phyloP scores from a whole-genome alignment of 148 eudicot genomes.

The Fagopyrum esculentum region DNA sequence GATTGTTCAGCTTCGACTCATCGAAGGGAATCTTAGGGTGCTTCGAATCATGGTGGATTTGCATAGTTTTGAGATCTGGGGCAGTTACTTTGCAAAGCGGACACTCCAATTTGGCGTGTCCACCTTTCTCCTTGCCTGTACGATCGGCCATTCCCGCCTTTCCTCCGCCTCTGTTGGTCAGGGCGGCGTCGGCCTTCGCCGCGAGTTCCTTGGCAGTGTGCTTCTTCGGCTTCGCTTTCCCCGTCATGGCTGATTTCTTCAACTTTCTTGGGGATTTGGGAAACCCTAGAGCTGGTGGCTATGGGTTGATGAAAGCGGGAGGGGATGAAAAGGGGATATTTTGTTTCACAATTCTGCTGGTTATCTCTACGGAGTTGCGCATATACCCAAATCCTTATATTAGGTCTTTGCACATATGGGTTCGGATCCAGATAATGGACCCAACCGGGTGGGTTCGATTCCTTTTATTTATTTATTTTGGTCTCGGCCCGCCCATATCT shows the following conservation, averaged over 20 bases:
- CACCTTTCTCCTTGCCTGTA: conserved; percentile 64
- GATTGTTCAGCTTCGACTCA: conserved; percentile 54
- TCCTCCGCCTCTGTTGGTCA: conserved; percentile 79
- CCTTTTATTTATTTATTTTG: no score
- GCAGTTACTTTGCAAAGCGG: conserved; percentile 87
- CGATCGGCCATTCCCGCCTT: conserved; percentile 81
- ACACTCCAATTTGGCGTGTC: conserved; percentile 85
- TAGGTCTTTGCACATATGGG: no score
- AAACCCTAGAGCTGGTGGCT: not conserved
- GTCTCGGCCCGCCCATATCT: no score
- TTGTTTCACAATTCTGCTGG: not conserved
- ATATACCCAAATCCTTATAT: no score
- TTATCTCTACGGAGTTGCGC: no score
- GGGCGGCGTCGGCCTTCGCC: conserved; percentile 81
- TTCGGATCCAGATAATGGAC: no score
- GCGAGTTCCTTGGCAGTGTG: conserved; percentile 91
- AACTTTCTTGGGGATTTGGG: not conserved
- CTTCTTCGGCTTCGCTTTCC: conserved; percentile 99
- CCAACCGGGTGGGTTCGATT: no score
- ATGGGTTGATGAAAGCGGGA: not conserved
- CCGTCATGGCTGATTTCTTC: conserved; percentile 51
- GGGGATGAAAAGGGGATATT: not conserved
- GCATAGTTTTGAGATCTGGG: conserved; percentile 84
- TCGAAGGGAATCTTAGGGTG: conserved; percentile 87
- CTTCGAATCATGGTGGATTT: conserved; percentile 90